phyloP scores from a whole-genome alignment of 108 stramenopile genomes.

The Cylindrotheca closterium region DNA sequence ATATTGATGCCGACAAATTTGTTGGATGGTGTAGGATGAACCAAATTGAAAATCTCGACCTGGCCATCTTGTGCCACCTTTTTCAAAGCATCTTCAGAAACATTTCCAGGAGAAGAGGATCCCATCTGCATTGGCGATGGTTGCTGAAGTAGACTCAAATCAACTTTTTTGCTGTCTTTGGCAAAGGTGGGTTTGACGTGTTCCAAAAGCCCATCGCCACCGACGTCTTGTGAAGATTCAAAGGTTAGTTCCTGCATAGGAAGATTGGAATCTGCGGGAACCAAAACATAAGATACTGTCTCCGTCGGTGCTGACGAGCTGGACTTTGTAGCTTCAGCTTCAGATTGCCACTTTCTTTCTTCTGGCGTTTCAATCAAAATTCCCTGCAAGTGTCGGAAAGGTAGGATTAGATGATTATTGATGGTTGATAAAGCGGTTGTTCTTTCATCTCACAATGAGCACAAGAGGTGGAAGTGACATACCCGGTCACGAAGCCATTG shows the following conservation, averaged over 20 bases:
- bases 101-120: conserved; percentile 20
- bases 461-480: no score
- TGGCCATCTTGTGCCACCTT: conserved; percentile 47
- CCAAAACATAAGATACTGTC: conserved; percentile 41
- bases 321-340: conserved; percentile 10
- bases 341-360: conserved; percentile 24
- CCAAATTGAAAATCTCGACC: conserved; percentile 62
- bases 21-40: conserved; percentile 58
- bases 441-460: no score
- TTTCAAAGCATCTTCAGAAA: conserved; percentile 31
- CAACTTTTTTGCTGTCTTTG: conserved; percentile 35
- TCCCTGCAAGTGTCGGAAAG: no score
- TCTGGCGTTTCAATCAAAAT: conserved; percentile 51
- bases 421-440: no score
- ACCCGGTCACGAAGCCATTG: conserved; percentile 57
- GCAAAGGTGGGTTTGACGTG: conserved; percentile 56
- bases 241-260: conserved; percentile 38
- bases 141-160: conserved; percentile 45
- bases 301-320: conserved; percentile 1
- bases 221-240: conserved; percentile 6
- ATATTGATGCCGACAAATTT: conserved; percentile 49
- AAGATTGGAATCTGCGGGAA: conserved; percentile 58
- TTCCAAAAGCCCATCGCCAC: conserved; percentile 44
- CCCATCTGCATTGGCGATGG: conserved; percentile 26
- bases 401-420: no score